These are phyloP conservation scores for Asterella californica DNA, from an alignment of 225 moss, liverwort and hornwort genomes.

Conservation along the genomic window DNA sequence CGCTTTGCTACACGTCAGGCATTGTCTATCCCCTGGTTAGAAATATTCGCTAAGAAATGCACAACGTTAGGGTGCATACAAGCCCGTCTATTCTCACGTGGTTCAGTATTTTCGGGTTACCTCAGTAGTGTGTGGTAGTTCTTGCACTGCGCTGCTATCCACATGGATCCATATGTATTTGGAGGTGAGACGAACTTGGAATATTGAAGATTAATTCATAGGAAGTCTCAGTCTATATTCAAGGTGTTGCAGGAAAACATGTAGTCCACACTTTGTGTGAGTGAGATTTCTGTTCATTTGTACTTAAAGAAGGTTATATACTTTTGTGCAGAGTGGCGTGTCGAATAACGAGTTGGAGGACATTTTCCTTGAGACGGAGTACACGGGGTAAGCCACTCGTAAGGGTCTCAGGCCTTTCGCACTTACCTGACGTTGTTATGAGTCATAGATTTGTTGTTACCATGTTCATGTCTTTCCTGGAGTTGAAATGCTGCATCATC, in stretches of 20 bases:
- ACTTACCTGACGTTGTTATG: background rate
- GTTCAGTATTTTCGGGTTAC: too few relatives aligned
- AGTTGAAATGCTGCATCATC: background rate
- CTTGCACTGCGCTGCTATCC: too few relatives aligned
- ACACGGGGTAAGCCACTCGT: conserved; percentile 49
- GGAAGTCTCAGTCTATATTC: background rate
- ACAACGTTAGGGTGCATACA: too few relatives aligned
- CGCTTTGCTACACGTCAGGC: too few relatives aligned
- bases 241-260: background rate
- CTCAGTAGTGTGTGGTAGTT: too few relatives aligned
- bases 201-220: background rate
- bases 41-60: too few relatives aligned
- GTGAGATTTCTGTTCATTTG: too few relatives aligned
- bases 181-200: background rate
- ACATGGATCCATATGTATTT: too few relatives aligned
- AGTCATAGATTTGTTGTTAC: background rate
- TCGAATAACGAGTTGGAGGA: conserved; percentile 37
- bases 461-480: background rate
- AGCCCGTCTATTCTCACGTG: too few relatives aligned
- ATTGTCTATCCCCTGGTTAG: too few relatives aligned
- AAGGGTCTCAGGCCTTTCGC: background rate
- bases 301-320: too few relatives aligned
- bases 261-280: background rate
- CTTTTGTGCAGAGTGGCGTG: conserved; percentile 27
- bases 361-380: conserved; percentile 40